phyloP scores from a whole-genome alignment of 228 moss, liverwort and hornwort species.

The Sphagnum magellanicum region DNA sequence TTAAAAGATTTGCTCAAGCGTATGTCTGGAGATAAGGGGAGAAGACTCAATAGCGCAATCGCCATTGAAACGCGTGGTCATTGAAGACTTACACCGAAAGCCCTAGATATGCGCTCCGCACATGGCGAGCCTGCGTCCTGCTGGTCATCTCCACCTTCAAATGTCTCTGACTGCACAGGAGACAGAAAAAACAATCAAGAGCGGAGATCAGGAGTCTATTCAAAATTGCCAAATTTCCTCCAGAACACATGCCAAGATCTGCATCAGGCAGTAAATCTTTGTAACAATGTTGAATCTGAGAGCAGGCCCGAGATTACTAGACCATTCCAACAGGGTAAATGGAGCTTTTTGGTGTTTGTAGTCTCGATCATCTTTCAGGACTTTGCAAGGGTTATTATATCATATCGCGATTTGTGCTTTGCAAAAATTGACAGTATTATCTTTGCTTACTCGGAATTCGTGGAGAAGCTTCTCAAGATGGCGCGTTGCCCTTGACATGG shows the following conservation, averaged over 20 bases:
- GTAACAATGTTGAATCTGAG: too few species aligned
- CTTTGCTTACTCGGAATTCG: conserved; percentile 17
- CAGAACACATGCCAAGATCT: too few species aligned
- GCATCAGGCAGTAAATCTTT: too few species aligned
- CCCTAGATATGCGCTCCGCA: neutral
- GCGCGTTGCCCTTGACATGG: conserved; percentile 32
- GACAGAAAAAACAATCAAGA: neutral
- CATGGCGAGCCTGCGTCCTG: neutral
- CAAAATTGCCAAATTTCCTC: too few species aligned
- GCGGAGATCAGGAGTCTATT: too few species aligned
- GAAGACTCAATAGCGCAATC: neutral
- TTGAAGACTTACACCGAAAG: conserved; percentile 4
- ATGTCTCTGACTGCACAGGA: conserved; percentile 11
- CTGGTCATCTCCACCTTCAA: conserved; percentile 5
- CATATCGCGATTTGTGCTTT: too few species aligned
- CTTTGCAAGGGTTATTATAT: too few species aligned
- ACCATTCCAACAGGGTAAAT: too few species aligned
- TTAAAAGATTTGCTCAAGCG: neutral
- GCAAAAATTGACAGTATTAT: neutral
- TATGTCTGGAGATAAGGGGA: neutral
- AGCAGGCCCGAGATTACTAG: too few species aligned
- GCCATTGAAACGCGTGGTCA: neutral
- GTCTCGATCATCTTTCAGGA: too few species aligned
- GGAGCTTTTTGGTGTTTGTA: too few species aligned
- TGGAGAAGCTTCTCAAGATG: conserved; percentile 40